These are phyloP conservation scores for Pholiota microspora DNA, from an alignment of 768 basidiomycete genomes.

Conservation along the genomic window DNA sequence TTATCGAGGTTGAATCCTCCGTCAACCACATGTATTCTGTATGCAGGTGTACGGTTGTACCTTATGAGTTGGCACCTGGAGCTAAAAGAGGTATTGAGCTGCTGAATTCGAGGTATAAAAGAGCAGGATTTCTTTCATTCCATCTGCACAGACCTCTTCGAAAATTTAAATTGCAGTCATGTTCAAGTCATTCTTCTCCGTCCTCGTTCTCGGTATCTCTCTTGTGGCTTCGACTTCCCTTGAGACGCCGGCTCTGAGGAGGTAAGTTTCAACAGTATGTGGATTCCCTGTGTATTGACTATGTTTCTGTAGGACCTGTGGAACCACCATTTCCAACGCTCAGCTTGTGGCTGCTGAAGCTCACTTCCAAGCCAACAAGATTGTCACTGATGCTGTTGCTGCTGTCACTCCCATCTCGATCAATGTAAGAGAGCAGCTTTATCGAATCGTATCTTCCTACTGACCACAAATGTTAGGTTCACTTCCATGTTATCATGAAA, in stretches of 20 bases:
- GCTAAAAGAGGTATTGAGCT: background rate
- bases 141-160: background rate
- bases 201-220: constrained; percentile 27
- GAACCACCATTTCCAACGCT: constrained; percentile 34
- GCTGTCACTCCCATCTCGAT: constrained; percentile 13
- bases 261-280: constrained; percentile 14
- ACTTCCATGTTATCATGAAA: constrained; percentile 37
- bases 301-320: constrained; percentile 30
- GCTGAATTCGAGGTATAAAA: background rate
- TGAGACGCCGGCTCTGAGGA: constrained; percentile 17
- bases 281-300: background rate
- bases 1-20: background rate
- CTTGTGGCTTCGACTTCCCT: constrained; percentile 27
- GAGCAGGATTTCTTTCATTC: background rate
- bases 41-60: background rate
- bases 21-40: background rate
- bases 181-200: constrained; percentile 25
- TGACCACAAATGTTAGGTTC: constrained; percentile 22
- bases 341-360: constrained; percentile 34
- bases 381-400: constrained; percentile 23
- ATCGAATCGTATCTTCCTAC: background rate
- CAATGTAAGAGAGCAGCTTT: constrained; percentile 14
- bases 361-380: constrained; percentile 40
- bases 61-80: background rate
- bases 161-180: constrained; percentile 11